Evolutionary conservation across 2,329 filamentous ascomycete species (phyloP).

Genomic region (Thelonectria blattea): DNA sequence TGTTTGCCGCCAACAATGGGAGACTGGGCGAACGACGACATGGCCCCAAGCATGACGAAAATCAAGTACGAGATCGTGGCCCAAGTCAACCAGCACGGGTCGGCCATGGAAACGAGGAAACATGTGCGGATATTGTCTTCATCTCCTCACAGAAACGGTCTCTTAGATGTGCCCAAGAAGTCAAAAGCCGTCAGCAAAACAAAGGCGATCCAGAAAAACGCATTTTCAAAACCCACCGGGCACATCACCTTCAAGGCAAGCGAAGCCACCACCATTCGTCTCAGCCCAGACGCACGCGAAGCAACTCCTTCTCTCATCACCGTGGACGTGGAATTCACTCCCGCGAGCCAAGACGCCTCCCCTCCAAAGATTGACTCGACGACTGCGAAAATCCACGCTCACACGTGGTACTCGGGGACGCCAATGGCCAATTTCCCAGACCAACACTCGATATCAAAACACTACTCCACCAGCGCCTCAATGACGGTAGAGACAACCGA

Average conservation of each 20-base stretch:
- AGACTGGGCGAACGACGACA: slow-evolving; percentile 32
- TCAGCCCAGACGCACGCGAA: background rate
- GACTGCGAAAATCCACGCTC: background rate
- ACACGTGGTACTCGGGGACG: background rate
- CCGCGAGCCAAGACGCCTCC: background rate
- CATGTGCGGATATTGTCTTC: background rate
- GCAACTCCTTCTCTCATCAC: background rate
- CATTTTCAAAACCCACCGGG: background rate
- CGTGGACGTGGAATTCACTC: background rate
- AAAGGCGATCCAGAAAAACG: background rate
- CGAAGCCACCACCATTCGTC: background rate
- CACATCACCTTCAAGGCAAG: background rate
- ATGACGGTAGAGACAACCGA: background rate
- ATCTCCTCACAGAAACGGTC: background rate
- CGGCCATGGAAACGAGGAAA: background rate
- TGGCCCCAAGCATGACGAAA: slow-evolving; percentile 27
- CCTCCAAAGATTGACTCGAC: background rate
- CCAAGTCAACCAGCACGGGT: slow-evolving; percentile 2
- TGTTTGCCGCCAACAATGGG: slow-evolving; percentile 25
- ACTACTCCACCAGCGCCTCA: background rate
- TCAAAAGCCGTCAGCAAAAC: background rate
- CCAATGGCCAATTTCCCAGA: background rate
- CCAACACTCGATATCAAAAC: slow-evolving; percentile 1
- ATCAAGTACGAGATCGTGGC: slow-evolving; percentile 30
- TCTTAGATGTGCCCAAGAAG: background rate